Evolutionary conservation across 1,284 basidiomycete species (phyloP), one percentile per base, ranked within the genome.

Genomic region (Ustilago crameri): DNA sequence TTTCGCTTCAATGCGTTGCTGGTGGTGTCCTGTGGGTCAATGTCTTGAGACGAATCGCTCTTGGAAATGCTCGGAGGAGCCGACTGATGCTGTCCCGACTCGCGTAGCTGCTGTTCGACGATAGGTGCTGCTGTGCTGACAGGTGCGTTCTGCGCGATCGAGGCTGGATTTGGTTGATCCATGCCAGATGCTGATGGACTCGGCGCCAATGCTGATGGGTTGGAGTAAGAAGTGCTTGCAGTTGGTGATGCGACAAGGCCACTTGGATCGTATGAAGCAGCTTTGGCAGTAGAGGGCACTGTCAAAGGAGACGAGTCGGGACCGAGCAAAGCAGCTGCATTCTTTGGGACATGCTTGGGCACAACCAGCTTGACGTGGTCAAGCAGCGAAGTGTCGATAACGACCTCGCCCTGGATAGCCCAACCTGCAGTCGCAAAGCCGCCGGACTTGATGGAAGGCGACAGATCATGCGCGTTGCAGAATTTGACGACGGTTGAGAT

Each of bases 361-460:
- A 80, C 73, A 89, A 90, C 66, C 91, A 89, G 44, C 88, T 88
- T 51, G 90, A 86, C 46, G 89, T 88, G 54, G 86, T 86, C 56
- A 66, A 95, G 85, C 74, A 87, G 87, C 70, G 86, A 87, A 57
- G 94, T 85, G 84, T 95, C 92, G 75, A 94, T 84, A 72, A 94
- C 89, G 54, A 94, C 86, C 78, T 93, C 90, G 40, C 92, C 93
- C 32, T 89, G 89, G 51, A 94, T 88, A 14, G 91, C 88, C 91
- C 91, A 93, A 3, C 93, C 93, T 10, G 90, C 91, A 3, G 91
- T 93, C 8, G 92, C 93, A 80, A 91, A 93, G 0, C 93, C 93
- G 17, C 93, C 93, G 0, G 91, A 90, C 82, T 91, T 93, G 76
- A 93, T 86, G n/a, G 91, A 93, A 5, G 90, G 87, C n/a, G 90